Conservation (phyloP, 768 basidiomycete genomes). For the Serendipita sp. region DNA sequence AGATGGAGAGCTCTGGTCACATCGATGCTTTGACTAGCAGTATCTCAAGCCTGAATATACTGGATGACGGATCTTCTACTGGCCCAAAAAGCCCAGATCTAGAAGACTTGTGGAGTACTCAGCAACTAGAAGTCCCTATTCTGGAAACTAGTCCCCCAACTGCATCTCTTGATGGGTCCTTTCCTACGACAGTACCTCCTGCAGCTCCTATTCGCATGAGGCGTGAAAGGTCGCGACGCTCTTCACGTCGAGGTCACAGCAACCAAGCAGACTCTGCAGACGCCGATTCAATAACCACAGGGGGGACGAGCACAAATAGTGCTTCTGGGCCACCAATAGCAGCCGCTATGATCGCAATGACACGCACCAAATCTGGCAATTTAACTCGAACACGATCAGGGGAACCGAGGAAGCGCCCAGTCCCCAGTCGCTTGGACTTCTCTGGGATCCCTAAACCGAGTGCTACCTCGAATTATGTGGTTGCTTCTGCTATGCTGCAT, state of each 20-base stretch:
- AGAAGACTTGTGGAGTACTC: background rate
- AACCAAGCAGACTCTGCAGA: background rate
- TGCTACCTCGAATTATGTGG: background rate
- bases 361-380: background rate
- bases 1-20: background rate
- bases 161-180: background rate
- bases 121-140: background rate
- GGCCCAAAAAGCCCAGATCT: background rate
- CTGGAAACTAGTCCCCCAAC: conserved; percentile 5
- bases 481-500: background rate
- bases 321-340: background rate
- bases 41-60: background rate
- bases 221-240: conserved; percentile 1
- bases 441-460: background rate
- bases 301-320: background rate
- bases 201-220: background rate
- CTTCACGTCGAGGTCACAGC: background rate
- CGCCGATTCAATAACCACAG: background rate
- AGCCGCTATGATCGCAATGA: background rate
- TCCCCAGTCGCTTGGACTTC: background rate
- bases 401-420: background rate
- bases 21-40: background rate
- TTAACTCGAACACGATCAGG: background rate
- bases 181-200: background rate
- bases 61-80: background rate